phyloP scores from a whole-genome alignment of 1,284 basidiomycete genomes.

The Acaromyces ingoldii region DNA sequence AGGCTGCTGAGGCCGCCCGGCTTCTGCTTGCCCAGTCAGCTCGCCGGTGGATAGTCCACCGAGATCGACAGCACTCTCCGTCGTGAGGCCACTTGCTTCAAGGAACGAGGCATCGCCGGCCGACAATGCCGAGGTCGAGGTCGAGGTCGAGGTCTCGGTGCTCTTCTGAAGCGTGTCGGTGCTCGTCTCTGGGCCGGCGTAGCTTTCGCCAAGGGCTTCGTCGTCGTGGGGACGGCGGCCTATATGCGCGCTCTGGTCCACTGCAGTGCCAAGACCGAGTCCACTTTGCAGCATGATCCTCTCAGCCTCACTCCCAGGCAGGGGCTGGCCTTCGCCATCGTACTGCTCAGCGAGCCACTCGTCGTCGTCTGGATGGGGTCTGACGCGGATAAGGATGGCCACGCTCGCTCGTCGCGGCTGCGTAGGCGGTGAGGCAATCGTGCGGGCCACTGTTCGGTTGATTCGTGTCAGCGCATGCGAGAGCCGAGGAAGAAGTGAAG shows the following conservation, averaged over 20 bases:
- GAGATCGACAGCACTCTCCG: conserved; percentile 1
- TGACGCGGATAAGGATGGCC: conserved; percentile 46
- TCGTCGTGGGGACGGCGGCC: background rate
- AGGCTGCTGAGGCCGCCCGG: no score
- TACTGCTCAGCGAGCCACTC: conserved; percentile 36
- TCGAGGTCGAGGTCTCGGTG: conserved; percentile 2
- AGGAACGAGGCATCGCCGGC: background rate
- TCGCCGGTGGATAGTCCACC: conserved; percentile 2
- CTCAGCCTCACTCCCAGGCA: conserved; percentile 15
- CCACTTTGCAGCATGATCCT: conserved; percentile 12
- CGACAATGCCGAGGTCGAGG: conserved; percentile 6
- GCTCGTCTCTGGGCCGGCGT: conserved; percentile 15
- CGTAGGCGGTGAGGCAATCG: conserved; percentile 45
- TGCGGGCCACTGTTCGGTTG: conserved; percentile 36
- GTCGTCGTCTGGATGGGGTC: conserved; percentile 41
- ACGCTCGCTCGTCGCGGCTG: conserved; percentile 49
- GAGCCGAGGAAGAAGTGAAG: conserved; percentile 19
- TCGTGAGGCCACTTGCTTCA: conserved; percentile 5
- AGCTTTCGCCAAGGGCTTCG: background rate
- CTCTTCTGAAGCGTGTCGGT: background rate
- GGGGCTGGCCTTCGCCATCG: conserved; percentile 19
- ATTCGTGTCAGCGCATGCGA: conserved; percentile 45
- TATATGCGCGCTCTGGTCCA: conserved; percentile 7
- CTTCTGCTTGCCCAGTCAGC: no score
- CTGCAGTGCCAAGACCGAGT: conserved; percentile 1